Evolutionary conservation across 495 filamentous ascomycete species (phyloP).

Genomic region (Astrothelium macrocarpum): DNA sequence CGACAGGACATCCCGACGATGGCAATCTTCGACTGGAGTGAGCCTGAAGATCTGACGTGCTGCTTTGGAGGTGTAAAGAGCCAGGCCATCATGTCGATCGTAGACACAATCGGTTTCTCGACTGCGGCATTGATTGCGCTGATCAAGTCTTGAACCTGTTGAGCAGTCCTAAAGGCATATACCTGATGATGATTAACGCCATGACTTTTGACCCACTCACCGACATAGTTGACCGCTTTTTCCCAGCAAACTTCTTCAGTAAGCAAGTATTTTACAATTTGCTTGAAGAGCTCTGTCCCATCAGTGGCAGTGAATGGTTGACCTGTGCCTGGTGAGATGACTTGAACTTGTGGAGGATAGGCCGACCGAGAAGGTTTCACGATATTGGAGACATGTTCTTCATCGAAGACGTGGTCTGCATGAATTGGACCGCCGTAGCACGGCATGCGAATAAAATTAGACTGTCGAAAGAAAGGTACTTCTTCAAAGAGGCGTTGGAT

Average conservation of each 20-base stretch:
- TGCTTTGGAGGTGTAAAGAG: background rate
- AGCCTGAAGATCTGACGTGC: background rate
- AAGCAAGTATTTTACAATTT: background rate
- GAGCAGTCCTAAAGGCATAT: background rate
- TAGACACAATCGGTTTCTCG: background rate
- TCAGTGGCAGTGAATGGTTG: background rate
- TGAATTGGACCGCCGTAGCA: background rate
- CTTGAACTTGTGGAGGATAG: background rate
- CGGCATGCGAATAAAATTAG: background rate
- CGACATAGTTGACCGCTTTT: background rate
- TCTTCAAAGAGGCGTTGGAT: background rate
- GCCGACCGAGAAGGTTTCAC: background rate
- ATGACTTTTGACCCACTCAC: background rate
- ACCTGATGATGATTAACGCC: background rate
- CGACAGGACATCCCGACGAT: constrained; percentile 37
- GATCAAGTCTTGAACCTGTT: background rate
- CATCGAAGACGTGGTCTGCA: background rate
- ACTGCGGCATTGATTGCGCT: background rate
- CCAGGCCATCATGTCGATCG: background rate
- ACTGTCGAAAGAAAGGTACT: background rate
- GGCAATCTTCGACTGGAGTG: constrained; percentile 30
- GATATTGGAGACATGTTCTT: background rate
- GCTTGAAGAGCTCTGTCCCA: background rate
- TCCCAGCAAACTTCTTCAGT: background rate
- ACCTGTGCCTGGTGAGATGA: background rate